phyloP scores from a whole-genome alignment of 345 rosid genomes.

The Syzygium jambos region DNA sequence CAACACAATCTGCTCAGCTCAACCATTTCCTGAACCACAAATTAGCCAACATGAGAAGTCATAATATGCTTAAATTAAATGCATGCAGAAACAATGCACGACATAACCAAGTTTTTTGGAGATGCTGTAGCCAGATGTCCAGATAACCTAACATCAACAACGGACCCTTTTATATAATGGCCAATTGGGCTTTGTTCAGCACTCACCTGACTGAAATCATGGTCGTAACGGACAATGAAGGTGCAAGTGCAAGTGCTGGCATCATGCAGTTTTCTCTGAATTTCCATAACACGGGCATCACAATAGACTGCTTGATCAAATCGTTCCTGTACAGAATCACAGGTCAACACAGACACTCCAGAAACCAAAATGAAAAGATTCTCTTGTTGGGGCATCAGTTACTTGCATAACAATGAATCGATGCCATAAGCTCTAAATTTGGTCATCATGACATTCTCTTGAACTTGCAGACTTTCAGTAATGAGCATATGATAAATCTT shows the following conservation, averaged over 20 bases:
- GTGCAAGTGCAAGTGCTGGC: conserved; percentile 36
- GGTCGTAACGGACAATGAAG: conserved; percentile 50
- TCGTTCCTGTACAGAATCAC: conserved; percentile 36
- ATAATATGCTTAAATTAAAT: neutral
- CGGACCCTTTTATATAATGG: neutral
- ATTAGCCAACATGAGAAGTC: neutral
- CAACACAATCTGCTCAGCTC: conserved; percentile 28
- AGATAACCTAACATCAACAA: neutral
- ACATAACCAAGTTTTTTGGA: neutral
- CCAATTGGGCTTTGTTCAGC: neutral
- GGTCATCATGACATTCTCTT: neutral
- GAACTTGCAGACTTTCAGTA: neutral
- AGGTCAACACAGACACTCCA: neutral
- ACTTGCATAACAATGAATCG: neutral
- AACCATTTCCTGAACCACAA: conserved; percentile 28
- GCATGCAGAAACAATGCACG: neutral
- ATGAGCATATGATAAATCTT: neutral
- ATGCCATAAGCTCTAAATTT: neutral
- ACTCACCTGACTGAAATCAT: conserved; percentile 43
- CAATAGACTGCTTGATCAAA: conserved; percentile 45
- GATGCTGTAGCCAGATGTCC: neutral
- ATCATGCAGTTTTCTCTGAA: conserved; percentile 48
- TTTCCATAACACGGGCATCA: conserved; percentile 55
- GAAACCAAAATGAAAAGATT: neutral
- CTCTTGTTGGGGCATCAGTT: neutral